These are phyloP conservation scores for Peronospora destructor DNA, from an alignment of 352 stramenopile genomes.

Conservation along the genomic window DNA sequence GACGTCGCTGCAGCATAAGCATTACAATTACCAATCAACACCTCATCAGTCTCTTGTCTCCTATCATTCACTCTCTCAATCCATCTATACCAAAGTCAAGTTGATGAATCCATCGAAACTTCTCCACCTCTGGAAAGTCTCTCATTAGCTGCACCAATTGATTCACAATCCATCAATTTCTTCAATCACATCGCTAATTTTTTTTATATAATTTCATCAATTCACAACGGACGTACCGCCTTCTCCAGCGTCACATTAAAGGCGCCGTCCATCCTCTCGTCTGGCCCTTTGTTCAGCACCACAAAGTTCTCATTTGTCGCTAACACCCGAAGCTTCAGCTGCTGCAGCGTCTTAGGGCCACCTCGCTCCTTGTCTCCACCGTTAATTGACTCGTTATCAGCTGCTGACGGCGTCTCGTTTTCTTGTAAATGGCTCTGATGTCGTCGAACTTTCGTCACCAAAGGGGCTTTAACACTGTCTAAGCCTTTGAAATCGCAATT, in stretches of 20 bases:
- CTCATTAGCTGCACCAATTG: conserved; percentile 39
- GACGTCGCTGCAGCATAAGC: conserved; percentile 51
- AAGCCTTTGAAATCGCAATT: not conserved
- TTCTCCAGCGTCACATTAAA: conserved; percentile 89
- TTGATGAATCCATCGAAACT: conserved; percentile 88
- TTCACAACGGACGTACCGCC: conserved; percentile 34
- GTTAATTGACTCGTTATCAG: not conserved
- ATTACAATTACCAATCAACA: not conserved
- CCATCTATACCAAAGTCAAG: conserved; percentile 69
- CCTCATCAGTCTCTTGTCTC: conserved; percentile 1
- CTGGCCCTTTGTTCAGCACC: conserved; percentile 74
- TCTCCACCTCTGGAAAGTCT: conserved; percentile 64
- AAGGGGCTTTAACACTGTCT: conserved; percentile 6
- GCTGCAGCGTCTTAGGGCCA: conserved; percentile 42
- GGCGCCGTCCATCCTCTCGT: conserved; percentile 79
- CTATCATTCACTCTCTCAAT: not conserved
- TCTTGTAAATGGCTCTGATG: conserved; percentile 46
- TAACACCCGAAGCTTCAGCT: conserved; percentile 55
- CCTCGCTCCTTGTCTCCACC: conserved; percentile 31
- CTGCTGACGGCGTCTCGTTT: conserved; percentile 3
- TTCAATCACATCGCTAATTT: not conserved
- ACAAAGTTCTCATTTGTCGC: conserved; percentile 44
- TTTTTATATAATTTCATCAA: not conserved
- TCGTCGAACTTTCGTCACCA: conserved; percentile 28
- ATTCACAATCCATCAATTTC: not conserved